phyloP scores from a whole-genome alignment of 768 basidiomycete species.

The Tricholoma furcatifolium region DNA sequence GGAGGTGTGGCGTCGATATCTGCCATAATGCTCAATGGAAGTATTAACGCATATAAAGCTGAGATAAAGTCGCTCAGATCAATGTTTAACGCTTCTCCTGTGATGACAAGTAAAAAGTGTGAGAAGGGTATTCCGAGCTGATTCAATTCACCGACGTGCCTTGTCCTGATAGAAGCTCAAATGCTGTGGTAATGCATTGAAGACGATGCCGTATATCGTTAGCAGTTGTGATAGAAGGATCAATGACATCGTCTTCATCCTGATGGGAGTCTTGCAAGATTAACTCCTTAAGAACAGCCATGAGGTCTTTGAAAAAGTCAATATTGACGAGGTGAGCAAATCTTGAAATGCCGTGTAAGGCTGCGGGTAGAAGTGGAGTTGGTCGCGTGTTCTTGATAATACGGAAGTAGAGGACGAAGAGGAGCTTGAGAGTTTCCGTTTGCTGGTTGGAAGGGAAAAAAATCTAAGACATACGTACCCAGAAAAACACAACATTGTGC shows the following conservation, averaged over 20 bases:
- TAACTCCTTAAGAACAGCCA: constrained; percentile 80
- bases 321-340: constrained; percentile 97
- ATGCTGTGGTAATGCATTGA: constrained; percentile 92
- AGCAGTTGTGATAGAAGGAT: constrained; percentile 23
- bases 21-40: constrained; percentile 65
- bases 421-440: constrained; percentile 95
- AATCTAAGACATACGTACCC: constrained; percentile 1
- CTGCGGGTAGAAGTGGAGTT: constrained; percentile 79
- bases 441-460: constrained; percentile 52
- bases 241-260: constrained; percentile 38
- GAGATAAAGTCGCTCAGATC: constrained; percentile 89
- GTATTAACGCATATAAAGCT: constrained; percentile 79
- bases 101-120: constrained; percentile 13
- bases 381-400: constrained; percentile 85
- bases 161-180: constrained; percentile 95
- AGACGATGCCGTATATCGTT: constrained; percentile 58
- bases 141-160: constrained; percentile 43
- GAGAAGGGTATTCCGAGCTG: constrained; percentile 1
- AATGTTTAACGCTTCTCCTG: constrained; percentile 96
- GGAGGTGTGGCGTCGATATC: constrained; percentile 57
- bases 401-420: constrained; percentile 96
- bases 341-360: constrained; percentile 87
- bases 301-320: constrained; percentile 96
- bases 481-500: constrained; percentile 25
- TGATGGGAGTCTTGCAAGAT: constrained; percentile 49